Base-by-base conservation (phyloP, 2,329 filamentous ascomycete species). In the Aspergillus caelatus region DNA sequence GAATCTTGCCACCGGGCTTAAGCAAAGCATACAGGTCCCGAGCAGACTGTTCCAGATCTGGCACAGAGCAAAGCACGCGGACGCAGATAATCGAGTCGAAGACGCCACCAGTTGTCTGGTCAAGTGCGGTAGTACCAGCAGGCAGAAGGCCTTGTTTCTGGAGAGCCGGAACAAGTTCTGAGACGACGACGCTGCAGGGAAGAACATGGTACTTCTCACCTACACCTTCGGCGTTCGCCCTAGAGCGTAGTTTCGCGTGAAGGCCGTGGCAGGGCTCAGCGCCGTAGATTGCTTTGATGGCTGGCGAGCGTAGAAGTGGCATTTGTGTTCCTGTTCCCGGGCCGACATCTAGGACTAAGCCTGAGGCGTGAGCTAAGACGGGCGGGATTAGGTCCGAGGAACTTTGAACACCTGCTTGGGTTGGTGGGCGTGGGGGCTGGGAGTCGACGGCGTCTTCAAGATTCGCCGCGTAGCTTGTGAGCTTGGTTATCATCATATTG, bases 1-100 rank as follows among this genome's bases (percentile, higher is more conserved):
- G 74, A 75, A 88, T 72, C 60, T 83, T 75, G 0, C 86, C 86
- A 2, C 86, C 85, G 0, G 85, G 85, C 63, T 82, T 83, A 45
- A 88, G 70, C 63, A 87, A 69, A 0, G 68, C 68, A 69, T 86
- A 86, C 43, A 88, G 66, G 1, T 81, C 79, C 1, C 71, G 70
- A 19, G 81, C 76, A 2, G 83, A 84, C 57, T 78, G 73, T 55
- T 81, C 76, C 26, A 81, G 77, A 48, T 81, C 71, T 0, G 84
- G 83, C 10, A 88, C 82, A 4, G 83, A 83, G 65, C 86, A 88
- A 2, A 88, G 73, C 1, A 87, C 85, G 0, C 85, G 78, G 11
- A 85, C 74, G 62, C 83, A 84, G 56, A 85, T 74, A 54, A 88
- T 84, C 14, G 83, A 83, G 68, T 88, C 85, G 53, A 87, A 85